A percentile compares a stretch with the other conserved stretches of the same genome.
Conservation (phyloP, 768 basidiomycete species). For the Roridomyces roridus region DNA sequence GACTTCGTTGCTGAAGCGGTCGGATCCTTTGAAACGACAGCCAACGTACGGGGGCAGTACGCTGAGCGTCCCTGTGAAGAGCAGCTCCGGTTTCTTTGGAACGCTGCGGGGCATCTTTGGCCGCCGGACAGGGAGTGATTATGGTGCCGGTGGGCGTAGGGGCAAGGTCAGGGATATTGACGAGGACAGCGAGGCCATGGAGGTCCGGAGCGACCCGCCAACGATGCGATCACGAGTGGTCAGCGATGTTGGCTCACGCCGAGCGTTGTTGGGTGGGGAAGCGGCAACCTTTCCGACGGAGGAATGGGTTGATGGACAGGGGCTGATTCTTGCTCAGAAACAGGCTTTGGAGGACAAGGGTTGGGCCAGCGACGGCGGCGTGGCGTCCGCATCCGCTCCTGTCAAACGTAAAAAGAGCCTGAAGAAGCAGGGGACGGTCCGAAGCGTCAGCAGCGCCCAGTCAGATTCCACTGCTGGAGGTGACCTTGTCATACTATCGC, state of each 20-base stretch:
- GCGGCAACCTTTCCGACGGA: slow-evolving; percentile 28
- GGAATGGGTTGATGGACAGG: slow-evolving; percentile 31
- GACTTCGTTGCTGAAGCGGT: background rate
- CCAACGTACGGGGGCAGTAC: slow-evolving; percentile 20
- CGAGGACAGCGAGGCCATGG: slow-evolving; percentile 17
- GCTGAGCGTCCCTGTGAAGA: slow-evolving; percentile 23
- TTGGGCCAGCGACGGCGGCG: slow-evolving; percentile 20
- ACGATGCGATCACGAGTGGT: slow-evolving; percentile 19
- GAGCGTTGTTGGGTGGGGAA: no score
- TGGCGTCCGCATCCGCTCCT: slow-evolving; percentile 1
- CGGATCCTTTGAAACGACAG: slow-evolving; percentile 19
- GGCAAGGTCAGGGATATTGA: slow-evolving; percentile 35
- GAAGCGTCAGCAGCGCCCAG: slow-evolving; percentile 1
- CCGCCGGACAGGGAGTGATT: slow-evolving; percentile 19
- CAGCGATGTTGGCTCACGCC: slow-evolving; percentile 28
- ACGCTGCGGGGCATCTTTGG: slow-evolving; percentile 54
- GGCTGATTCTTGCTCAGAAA: slow-evolving; percentile 1
- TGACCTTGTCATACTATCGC: slow-evolving; percentile 9
- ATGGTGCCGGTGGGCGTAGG: slow-evolving; percentile 2
- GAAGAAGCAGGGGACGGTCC: background rate
- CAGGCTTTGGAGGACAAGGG: slow-evolving; percentile 17
- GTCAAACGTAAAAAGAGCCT: slow-evolving; percentile 24
- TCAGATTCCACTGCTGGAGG: slow-evolving; percentile 16
- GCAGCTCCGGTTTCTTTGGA: slow-evolving; percentile 44
- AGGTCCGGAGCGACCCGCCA: slow-evolving; percentile 20